phyloP scores from a whole-genome alignment of 768 basidiomycete species.

The Lentinula edodes region DNA sequence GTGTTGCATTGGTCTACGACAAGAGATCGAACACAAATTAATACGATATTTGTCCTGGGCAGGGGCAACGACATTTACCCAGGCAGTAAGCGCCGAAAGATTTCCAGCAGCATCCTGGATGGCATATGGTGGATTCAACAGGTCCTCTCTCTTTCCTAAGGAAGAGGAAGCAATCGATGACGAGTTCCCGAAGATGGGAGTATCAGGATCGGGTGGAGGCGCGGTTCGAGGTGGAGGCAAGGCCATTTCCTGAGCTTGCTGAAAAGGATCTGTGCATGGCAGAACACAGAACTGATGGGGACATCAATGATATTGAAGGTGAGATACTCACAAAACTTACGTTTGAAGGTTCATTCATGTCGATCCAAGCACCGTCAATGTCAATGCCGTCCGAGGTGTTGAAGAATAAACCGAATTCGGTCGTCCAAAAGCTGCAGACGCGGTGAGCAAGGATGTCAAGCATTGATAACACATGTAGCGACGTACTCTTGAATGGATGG shows the following conservation, averaged over 20 bases:
- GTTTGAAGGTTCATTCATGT: slow-evolving; percentile 71
- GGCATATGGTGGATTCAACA: slow-evolving; percentile 49
- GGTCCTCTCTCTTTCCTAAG: slow-evolving; percentile 20
- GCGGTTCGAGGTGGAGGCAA: slow-evolving; percentile 50
- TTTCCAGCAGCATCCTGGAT: slow-evolving; percentile 49
- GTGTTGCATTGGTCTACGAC: slow-evolving; percentile 36
- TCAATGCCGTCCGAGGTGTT: slow-evolving; percentile 47
- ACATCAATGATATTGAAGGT: background rate
- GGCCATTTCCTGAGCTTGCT: slow-evolving; percentile 44
- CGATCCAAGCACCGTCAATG: slow-evolving; percentile 71
- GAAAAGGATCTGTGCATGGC: slow-evolving; percentile 57
- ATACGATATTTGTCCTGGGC: background rate
- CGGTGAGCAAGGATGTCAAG: background rate
- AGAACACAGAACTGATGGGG: slow-evolving; percentile 52
- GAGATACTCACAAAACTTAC: slow-evolving; percentile 26
- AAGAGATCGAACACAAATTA: background rate
- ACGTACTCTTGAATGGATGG: slow-evolving; percentile 43
- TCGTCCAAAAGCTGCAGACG: slow-evolving; percentile 49
- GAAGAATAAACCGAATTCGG: slow-evolving; percentile 56
- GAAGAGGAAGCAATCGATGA: slow-evolving; percentile 8
- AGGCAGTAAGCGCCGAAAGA: slow-evolving; percentile 51
- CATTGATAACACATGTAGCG: background rate
- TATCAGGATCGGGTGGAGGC: slow-evolving; percentile 45
- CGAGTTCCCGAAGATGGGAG: slow-evolving; percentile 39
- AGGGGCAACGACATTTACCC: slow-evolving; percentile 27